Conservation (phyloP, 495 filamentous ascomycete species). For the Pseudomonodictys pantanalensis region DNA sequence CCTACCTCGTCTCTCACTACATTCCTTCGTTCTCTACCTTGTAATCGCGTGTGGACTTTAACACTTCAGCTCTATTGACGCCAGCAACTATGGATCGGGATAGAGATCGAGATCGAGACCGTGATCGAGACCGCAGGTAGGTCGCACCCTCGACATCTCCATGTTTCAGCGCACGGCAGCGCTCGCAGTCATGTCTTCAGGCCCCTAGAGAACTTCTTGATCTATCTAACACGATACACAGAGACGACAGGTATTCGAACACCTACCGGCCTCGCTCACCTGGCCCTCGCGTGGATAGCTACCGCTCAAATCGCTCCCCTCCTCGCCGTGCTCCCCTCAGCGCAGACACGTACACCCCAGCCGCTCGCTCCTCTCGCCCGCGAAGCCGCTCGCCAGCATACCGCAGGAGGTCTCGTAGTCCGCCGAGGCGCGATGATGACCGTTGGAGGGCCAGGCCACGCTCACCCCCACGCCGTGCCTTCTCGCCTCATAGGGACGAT, state of each 20-base stretch:
- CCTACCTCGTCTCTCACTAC: background rate
- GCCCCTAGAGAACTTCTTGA: background rate
- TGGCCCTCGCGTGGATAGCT: conserved; percentile 37
- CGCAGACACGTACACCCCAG: conserved; percentile 43
- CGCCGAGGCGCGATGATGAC: conserved; percentile 34
- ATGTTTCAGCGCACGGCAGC: background rate
- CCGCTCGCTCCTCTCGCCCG: conserved; percentile 30
- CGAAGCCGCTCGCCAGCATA: conserved; percentile 39
- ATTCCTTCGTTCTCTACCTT: background rate
- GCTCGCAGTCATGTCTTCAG: background rate
- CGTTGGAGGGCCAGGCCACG: conserved; percentile 37
- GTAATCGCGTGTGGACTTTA: background rate
- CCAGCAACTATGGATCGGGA: conserved; percentile 19
- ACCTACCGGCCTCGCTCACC: conserved; percentile 33
- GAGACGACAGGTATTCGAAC: conserved; percentile 32
- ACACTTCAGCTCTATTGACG: conserved; percentile 2
- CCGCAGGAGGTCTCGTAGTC: conserved; percentile 41
- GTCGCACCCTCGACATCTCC: conserved; percentile 8
- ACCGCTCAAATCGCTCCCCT: conserved; percentile 39
- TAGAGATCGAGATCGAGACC: conserved; percentile 32
- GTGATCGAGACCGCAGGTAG: conserved; percentile 33
- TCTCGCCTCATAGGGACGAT: conserved; percentile 36
- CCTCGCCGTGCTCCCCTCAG: conserved; percentile 23
- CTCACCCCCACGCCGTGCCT: conserved; percentile 40
- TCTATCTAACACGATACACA: conserved; percentile 2